Evolutionary conservation across 495 filamentous ascomycete species (phyloP), one percentile per base, ranked within the genome.

Genomic region (Hyaloscypha bicolor): DNA sequence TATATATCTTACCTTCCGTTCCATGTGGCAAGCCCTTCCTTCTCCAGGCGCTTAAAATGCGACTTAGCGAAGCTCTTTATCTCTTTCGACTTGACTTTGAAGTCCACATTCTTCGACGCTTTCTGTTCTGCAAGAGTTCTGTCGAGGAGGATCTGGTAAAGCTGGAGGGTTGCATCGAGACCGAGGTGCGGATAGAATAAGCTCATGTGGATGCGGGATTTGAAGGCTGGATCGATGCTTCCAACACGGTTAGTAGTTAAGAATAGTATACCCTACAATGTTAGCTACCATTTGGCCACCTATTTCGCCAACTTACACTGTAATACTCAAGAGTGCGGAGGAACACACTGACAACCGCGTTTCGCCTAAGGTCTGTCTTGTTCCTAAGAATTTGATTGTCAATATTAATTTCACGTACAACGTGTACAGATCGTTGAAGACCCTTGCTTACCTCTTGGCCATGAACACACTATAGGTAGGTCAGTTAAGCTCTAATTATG

Each of bases 251-350:
- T 56, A 2, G 66, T 72, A 0, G 77, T 79, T 29, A 79, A 65
- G 35, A 81, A 72, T 8, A 79, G 48, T 48, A 79, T 79, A 1
- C 76, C 74, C 35, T 37, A 37, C 8, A 8, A 8, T 12, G 35
- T 37, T 12, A 37, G 35, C 35, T 37, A 8, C 35, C 1, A 37
- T 37, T 37, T 6, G 6, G 35, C 8, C 8, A 12, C 6, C 8
- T 12, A 37, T 8, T 8, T 37, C 8, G 35, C 12, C 35, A 12
- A 12, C 35, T 37, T 37, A 37, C 35, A 4, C 73, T 66, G 65
- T 86, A 88, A 68, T 86, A 87, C 62, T 87, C 85, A 0, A 87
- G 75, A 0, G 76, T 76, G 2, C 85, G 80, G 2, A 87, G 73
- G 67, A 88, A 87, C 0, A 85, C 79, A 52, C 71, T 80, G 0